Percentiles rank a stretch among this genome's conserved stretches.
Evolutionary conservation across 177 flowering plant species (phyloP).

Genomic region (Vitis hybrid): DNA sequence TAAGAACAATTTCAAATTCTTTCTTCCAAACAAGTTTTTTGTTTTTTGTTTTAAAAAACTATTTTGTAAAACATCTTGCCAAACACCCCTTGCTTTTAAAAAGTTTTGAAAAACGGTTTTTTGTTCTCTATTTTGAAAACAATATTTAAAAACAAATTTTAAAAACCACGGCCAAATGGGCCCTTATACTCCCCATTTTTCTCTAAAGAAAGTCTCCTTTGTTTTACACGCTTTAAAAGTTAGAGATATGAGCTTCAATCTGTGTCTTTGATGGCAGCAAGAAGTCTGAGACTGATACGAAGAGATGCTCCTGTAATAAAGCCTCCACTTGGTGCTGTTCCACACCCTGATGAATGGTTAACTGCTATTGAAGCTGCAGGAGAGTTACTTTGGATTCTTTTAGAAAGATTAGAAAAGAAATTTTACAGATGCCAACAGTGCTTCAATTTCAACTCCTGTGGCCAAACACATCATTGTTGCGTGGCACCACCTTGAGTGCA

Average conservation of each 20-base stretch:
- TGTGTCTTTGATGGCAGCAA: constrained; percentile 35
- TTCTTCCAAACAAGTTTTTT: no score
- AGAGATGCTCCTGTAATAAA: constrained; percentile 26
- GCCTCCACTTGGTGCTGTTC: constrained; percentile 57
- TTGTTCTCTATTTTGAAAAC: no score
- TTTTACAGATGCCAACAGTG: neutral
- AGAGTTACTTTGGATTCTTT: constrained; percentile 52
- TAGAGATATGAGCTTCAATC: neutral
- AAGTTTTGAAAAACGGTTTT: no score
- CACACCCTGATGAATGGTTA: constrained; percentile 96
- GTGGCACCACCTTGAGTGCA: no score
- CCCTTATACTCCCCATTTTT: neutral
- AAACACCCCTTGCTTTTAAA: no score
- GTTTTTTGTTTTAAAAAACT: no score
- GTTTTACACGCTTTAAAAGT: neutral
- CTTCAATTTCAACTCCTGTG: neutral
- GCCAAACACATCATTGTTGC: no score
- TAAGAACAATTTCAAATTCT: no score
- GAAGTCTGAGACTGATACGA: constrained; percentile 24
- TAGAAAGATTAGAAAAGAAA: neutral
- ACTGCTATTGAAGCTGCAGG: constrained; percentile 94
- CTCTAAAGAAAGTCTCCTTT: neutral
- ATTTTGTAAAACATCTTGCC: no score
- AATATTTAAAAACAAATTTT: no score
- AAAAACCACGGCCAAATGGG: no score